phyloP scores from a whole-genome alignment of 169 alveolate species.

The Cryptosporidium bovis region DNA sequence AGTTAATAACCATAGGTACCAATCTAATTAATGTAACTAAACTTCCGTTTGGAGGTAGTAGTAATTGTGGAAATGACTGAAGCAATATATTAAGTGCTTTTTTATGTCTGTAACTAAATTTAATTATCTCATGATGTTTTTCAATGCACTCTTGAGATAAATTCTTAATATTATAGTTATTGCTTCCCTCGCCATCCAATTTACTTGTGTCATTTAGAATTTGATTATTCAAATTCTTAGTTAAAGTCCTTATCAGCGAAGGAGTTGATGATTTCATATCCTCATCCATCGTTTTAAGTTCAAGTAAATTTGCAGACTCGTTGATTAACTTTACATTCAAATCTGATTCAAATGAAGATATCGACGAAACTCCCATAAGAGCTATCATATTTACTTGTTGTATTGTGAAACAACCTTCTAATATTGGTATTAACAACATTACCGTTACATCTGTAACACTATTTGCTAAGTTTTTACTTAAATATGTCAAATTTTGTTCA shows the following conservation, averaged over 20 bases:
- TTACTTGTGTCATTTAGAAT: not conserved
- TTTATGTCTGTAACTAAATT: constrained; percentile 75
- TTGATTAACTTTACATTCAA: constrained; percentile 19
- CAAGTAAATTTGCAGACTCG: constrained; percentile 63
- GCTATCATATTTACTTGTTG: constrained; percentile 51
- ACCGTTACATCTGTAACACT: constrained; percentile 7
- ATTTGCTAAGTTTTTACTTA: not conserved
- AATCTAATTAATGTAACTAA: constrained; percentile 85
- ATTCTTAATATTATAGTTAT: constrained; percentile 14
- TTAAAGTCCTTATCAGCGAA: constrained; percentile 30
- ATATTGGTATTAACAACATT: constrained; percentile 44
- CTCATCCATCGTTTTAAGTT: constrained; percentile 68
- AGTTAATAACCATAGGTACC: constrained; percentile 93
- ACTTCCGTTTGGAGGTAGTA: constrained; percentile 79
- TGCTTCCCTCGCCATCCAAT: not conserved
- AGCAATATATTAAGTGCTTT: constrained; percentile 74
- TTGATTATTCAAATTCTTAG: constrained; percentile 21
- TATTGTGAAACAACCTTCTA: constrained; percentile 64
- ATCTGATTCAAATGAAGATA: constrained; percentile 56
- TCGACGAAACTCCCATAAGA: constrained; percentile 44
- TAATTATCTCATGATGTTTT: constrained; percentile 63
- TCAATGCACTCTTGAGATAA: constrained; percentile 58
- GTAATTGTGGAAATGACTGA: constrained; percentile 76
- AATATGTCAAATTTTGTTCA: not conserved
- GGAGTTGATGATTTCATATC: constrained; percentile 35